Conservation (phyloP, 495 filamentous ascomycete genomes). For the Penicillium coprophilum region DNA sequence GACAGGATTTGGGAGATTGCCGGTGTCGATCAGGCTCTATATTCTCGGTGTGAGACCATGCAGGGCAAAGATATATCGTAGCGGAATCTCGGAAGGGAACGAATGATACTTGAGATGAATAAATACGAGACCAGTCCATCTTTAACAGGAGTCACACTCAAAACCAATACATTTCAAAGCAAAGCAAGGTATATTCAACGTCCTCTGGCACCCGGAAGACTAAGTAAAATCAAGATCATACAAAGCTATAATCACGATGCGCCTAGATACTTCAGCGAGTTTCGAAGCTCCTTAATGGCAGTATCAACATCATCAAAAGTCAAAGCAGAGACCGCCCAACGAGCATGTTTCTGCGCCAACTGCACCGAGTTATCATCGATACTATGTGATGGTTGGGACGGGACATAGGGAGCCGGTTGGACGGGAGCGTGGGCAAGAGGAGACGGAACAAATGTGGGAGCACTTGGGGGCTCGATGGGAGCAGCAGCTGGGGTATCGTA, state of each 20-base stretch:
- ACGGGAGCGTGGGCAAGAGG: slow-evolving; percentile 17
- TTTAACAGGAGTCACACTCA: not conserved
- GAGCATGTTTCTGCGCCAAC: slow-evolving; percentile 90
- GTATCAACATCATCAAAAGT: slow-evolving; percentile 96
- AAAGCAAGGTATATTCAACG: slow-evolving; percentile 11
- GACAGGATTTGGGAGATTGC: not conserved
- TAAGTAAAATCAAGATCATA: not conserved
- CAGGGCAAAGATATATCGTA: not conserved
- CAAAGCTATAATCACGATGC: slow-evolving; percentile 28
- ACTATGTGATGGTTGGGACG: slow-evolving; percentile 29
- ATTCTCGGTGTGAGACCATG: too few relatives aligned
- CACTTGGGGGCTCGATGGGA: slow-evolving; percentile 26
- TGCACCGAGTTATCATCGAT: slow-evolving; percentile 74
- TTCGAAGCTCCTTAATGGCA: slow-evolving; percentile 79
- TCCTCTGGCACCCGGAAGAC: slow-evolving; percentile 1
- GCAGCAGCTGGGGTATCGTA: slow-evolving; percentile 29
- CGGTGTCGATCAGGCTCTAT: not conserved
- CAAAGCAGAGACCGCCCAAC: slow-evolving; percentile 94
- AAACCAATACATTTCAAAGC: not conserved
- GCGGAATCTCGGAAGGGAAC: not conserved
- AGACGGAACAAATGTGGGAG: slow-evolving; percentile 22
- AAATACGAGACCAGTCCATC: not conserved
- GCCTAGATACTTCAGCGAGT: slow-evolving; percentile 58
- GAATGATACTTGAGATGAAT: not conserved
- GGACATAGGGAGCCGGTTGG: slow-evolving; percentile 20